Evolutionary conservation across 2,329 filamentous ascomycete species (phyloP), one percentile per base, ranked within the genome.

Genomic region (Colletotrichum tropicale): DNA sequence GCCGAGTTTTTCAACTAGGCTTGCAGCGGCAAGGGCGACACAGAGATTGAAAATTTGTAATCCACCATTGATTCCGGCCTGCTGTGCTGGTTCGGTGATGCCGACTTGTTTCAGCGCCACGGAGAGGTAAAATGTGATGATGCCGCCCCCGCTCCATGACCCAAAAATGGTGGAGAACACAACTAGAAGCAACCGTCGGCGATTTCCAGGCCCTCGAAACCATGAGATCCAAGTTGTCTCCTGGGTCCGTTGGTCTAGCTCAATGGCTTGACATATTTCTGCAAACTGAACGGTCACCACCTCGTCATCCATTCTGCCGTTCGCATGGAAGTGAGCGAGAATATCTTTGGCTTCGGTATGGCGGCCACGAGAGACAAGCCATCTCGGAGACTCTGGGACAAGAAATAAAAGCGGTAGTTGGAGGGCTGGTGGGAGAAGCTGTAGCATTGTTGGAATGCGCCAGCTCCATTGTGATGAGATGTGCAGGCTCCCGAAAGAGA

Each of bases 131-230:
- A 81, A 83, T 0, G 79, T 80, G 38, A 83, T 78, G 1, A 84
- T 66, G 2, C 83, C 83, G 8, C 84, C 84, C 6, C 83, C 83
- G 18, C 80, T 82, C 79, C 82, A 84, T 67, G 32, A 15, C 48
- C 43, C 16, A 52, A 21, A 24, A 38, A 66, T 30, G 2, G 36
- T 66, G 9, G 24, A 24, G 18, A 66, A 16, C 10, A 66, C 26
- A 34, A 66, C 43, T 26, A 66, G 38, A n/a, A 66, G 24, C 8
- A 36, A 13, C n/a, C 58, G 28, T 70, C 68, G 34, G 28, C 68
- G 34, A 34, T 62, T 52, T 36, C 58, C 58, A 18, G 68, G 21
- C 9, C 58, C 21, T 36, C 32, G 61, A 21, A 62, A 56, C 52
- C 38, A 48, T 10, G 58, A 18, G 26, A 70, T 30, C 38, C 58